Evolutionary conservation across 768 basidiomycete species (phyloP), one percentile per base, ranked within the genome.

Genomic region (Hygrocybe coccinea): DNA sequence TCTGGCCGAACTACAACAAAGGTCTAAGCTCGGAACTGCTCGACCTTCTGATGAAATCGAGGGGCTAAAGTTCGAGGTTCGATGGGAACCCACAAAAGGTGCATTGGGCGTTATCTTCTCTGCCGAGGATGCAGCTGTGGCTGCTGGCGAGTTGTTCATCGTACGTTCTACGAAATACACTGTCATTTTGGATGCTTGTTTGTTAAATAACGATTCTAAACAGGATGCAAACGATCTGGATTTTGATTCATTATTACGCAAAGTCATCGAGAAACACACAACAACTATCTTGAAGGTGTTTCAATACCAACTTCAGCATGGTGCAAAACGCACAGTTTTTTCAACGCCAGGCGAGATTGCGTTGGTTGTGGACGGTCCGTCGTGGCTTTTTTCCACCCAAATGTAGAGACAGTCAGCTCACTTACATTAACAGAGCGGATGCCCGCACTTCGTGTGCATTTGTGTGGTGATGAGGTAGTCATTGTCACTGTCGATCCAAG

Each of bases 31-130:
- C 3, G 79, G 80, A 1, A 65, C 63, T 24, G 64, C 64, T 15
- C 74, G 74, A 45, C 79, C 86, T 3, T 90, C 89, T 1, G 92
- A 95, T 63, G 80, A 87, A 57, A 81, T 91, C 1, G 85, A 95
- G 66, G 79, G 79, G 43, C 70, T 87, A 44, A 76, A 72, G 29
- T 84, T 94, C 50, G 71, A 79, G n/a, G 84, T 89, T 11, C 75
- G 74, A 51, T 97, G 93, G 93, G 84, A 89, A 62, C 84, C 90
- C 2, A 79, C 82, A 43, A 76, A 79, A 56, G 78, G 79, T 21
- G 85, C 88, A 12, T 72, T 89, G 17, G 89, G 86, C 3, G 79
- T 84, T 19, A 65, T 69, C 19, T 69, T 90, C 29, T 73, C 82
- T 21, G 67, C 72, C 8, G 77, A 78, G 17, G 82, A 82, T 19